Percentiles rank a stretch among this genome's conserved stretches.
phyloP scores from a whole-genome alignment of 805 yeast genomes.

The Zygosaccharomyces rouxii region DNA sequence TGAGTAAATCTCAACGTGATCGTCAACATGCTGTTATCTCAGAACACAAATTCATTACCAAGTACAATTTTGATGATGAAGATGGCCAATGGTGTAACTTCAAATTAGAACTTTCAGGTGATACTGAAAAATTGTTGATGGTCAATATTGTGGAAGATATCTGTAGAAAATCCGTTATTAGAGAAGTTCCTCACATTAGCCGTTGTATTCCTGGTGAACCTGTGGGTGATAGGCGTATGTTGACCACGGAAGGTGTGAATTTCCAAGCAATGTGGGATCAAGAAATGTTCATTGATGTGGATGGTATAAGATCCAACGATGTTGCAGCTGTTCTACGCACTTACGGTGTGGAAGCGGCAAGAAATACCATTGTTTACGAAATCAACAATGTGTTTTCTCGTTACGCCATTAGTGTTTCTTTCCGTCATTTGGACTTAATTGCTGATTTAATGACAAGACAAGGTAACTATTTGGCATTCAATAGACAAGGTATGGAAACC shows the following conservation, averaged over 20 bases:
- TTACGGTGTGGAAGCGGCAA: conserved; percentile 98
- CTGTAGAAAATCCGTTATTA: conserved; percentile 84
- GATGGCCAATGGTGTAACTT: conserved; percentile 92
- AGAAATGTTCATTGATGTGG: conserved; percentile 85
- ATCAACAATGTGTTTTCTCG: conserved; percentile 93
- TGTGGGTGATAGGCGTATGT: conserved; percentile 63
- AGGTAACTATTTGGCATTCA: conserved; percentile 93
- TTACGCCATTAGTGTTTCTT: conserved; percentile 88
- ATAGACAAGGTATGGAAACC: conserved; percentile 96
- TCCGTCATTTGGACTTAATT: conserved; percentile 91
- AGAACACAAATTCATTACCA: conserved; percentile 65
- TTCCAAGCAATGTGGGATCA: conserved; percentile 98
- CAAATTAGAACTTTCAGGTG: conserved; percentile 74
- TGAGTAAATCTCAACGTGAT: conserved; percentile 65
- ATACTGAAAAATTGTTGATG: conserved; percentile 91
- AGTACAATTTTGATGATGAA: conserved; percentile 85
- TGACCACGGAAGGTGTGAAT: conserved; percentile 97
- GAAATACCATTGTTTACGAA: conserved; percentile 95
- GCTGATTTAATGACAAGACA: conserved; percentile 99
- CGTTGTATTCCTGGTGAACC: conserved; percentile 83
- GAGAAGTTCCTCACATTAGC: conserved; percentile 87
- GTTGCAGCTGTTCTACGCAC: conserved; percentile 83
- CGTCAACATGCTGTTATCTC: conserved; percentile 81
- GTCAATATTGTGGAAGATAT: conserved; percentile 92
- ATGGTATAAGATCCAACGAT: conserved; percentile 87